Evolutionary conservation across 78 protist species (phyloP), one percentile per base, ranked within the genome.

Genomic region (Polysphondylium violaceum): DNA sequence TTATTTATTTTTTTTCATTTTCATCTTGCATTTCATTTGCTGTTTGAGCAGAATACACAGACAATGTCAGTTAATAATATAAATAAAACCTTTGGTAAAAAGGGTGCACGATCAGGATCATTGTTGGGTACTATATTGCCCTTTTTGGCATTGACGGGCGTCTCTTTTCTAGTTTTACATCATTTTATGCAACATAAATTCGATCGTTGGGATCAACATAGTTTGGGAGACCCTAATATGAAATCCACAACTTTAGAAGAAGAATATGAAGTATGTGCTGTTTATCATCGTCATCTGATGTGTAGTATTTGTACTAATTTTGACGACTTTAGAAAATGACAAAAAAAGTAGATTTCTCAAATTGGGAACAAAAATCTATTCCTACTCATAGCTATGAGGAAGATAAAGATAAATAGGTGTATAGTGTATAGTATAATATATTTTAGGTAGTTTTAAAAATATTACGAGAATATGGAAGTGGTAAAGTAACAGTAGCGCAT

Each of bases 121-220:
- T 53, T 78, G 1, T 0, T 36, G 16, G n/a, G 50, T 16, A 63
- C 77, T 14, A 7, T 78, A 1, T 8, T 68, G 14, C 89, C 89
- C 0, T 68, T 81, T 76, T 21, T 81, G 27, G 89, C 65, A 1
- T 67, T 81, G 17, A 81, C 89, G 53, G 33, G 23, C 9, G 77
- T 81, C 16, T 65, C 78, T 6, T 81, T 67, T 51, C 31, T 31
- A 7, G 89, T 72, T 6, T 41, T 81, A 31, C 47, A 64, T 25
- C 89, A 81, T 56, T 81, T 81, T 72, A 81, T 81, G 89, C 51
- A 51, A 55, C 89, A 81, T 36, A 81, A 81, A 55, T 81, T 65
- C 55, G 77, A 81, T 29, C 9, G 71, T 55, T 81, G 89, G 89
- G 89, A 81, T 55, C 47, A 68, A 21, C 51, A 68, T 19, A 44